These are phyloP conservation scores for Chrysoporthe puriensis DNA, from an alignment of 2,329 filamentous ascomycete species.

Conservation along the genomic window DNA sequence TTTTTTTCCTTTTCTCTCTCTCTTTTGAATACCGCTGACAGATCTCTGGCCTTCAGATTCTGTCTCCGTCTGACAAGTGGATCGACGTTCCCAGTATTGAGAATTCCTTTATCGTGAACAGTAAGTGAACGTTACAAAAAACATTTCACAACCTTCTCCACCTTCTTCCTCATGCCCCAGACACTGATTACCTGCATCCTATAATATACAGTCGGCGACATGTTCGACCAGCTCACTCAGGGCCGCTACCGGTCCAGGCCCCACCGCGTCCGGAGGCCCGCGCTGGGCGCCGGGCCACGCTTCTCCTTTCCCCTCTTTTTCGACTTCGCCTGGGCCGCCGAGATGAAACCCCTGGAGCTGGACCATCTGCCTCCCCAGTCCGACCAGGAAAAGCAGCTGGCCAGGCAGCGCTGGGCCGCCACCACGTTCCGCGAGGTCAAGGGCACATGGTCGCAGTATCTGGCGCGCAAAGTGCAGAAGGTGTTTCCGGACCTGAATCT, in stretches of 20 bases:
- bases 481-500: slow-evolving; percentile 8
- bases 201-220: slow-evolving; percentile 4
- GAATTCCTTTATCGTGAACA: slow-evolving; percentile 2
- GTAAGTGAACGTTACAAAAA: not conserved
- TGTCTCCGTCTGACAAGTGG: slow-evolving; percentile 3
- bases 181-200: not conserved
- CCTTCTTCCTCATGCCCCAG: not conserved
- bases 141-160: not conserved
- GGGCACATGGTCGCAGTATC: slow-evolving; percentile 3
- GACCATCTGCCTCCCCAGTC: not conserved
- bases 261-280: slow-evolving; percentile 1
- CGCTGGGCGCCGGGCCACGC: not conserved
- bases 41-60: not conserved
- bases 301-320: slow-evolving; percentile 11
- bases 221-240: slow-evolving; percentile 2
- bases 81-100: not conserved
- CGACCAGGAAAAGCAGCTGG: not conserved
- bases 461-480: slow-evolving; percentile 11
- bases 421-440: slow-evolving; percentile 4
- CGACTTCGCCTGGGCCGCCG: slow-evolving; percentile 6
- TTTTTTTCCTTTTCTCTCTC: too few species aligned
- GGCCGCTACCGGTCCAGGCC: not conserved
- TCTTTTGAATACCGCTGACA: not conserved
- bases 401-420: slow-evolving; percentile 3
- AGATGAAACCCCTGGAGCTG: not conserved